These are phyloP conservation scores for Collybiopsis luxurians DNA, from an alignment of 768 basidiomycete species.

Conservation along the genomic window DNA sequence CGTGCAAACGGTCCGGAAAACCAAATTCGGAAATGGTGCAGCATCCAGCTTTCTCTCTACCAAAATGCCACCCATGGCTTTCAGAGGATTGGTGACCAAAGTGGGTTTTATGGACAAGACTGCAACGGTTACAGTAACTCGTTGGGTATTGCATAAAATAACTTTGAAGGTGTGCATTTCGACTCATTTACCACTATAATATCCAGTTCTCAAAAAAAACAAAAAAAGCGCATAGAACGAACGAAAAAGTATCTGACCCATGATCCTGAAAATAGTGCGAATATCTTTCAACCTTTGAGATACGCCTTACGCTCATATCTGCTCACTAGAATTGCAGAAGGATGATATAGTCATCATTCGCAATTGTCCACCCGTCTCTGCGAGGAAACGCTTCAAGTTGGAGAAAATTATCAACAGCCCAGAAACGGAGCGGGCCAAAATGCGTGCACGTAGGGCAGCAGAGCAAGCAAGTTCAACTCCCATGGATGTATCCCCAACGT, in stretches of 20 bases:
- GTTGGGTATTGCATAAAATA: constrained; percentile 65
- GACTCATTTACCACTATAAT: constrained; percentile 7
- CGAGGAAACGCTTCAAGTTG: constrained; percentile 72
- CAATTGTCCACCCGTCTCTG: constrained; percentile 80
- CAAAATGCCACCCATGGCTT: constrained; percentile 74
- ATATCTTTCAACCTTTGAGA: background rate
- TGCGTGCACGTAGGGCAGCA: constrained; percentile 4
- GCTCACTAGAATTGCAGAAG: constrained; percentile 51
- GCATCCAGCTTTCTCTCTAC: too few relatives aligned
- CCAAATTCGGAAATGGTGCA: background rate
- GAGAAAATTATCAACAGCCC: constrained; percentile 69
- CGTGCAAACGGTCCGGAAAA: background rate
- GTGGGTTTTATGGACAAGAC: constrained; percentile 84
- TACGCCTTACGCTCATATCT: constrained; percentile 8
- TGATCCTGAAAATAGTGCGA: constrained; percentile 69
- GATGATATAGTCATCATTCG: constrained; percentile 76
- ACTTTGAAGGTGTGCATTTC: constrained; percentile 82
- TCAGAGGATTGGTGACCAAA: constrained; percentile 75
- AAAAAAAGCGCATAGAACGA: constrained; percentile 60
- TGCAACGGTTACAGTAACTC: constrained; percentile 77
- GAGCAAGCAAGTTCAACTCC: constrained; percentile 7
- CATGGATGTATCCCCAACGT: constrained; percentile 11
- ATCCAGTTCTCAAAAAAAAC: constrained; percentile 6
- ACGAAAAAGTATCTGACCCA: constrained; percentile 80
- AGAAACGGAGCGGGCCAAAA: constrained; percentile 52